A percentile compares a stretch with the other conserved stretches of the same genome.
phyloP scores from a whole-genome alignment of 2,329 filamentous ascomycete genomes.

The Mycosphaerelloides madeirae region DNA sequence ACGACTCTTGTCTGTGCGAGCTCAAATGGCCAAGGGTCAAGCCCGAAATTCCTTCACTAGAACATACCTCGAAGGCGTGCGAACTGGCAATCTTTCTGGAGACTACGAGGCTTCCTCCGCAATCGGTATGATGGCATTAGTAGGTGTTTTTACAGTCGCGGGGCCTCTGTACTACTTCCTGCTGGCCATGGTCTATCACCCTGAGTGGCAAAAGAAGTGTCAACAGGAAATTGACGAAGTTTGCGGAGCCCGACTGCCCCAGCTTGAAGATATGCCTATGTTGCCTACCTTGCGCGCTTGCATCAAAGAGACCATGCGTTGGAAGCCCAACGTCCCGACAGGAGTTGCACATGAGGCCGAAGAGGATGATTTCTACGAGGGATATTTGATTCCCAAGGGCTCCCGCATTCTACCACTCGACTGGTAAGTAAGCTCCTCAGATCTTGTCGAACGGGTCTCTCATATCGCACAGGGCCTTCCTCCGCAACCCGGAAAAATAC shows the following conservation, averaged over 20 bases:
- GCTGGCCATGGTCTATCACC: slow-evolving; percentile 45
- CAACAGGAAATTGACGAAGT: slow-evolving; percentile 27
- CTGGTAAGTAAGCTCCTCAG: too few relatives aligned
- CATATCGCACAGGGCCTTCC: neutral
- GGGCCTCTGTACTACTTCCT: slow-evolving; percentile 25
- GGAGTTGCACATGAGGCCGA: slow-evolving; percentile 51
- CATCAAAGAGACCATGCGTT: slow-evolving; percentile 39
- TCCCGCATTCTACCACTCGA: slow-evolving; percentile 51
- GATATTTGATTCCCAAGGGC: slow-evolving; percentile 34
- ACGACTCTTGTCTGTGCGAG: slow-evolving; percentile 35
- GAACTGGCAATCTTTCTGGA: slow-evolving; percentile 31
- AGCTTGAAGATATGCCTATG: slow-evolving; percentile 23
- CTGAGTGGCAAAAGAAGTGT: slow-evolving; percentile 44
- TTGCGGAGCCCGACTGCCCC: slow-evolving; percentile 22
- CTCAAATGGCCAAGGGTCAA: slow-evolving; percentile 39
- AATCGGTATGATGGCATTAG: slow-evolving; percentile 34
- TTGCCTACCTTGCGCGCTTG: slow-evolving; percentile 37
- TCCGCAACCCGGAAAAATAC: slow-evolving; percentile 28
- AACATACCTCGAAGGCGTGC: slow-evolving; percentile 41
- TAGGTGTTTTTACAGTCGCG: slow-evolving; percentile 35
- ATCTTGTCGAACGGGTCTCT: too few relatives aligned
- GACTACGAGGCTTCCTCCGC: slow-evolving; percentile 34
- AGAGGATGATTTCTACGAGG: slow-evolving; percentile 32
- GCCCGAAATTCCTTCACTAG: slow-evolving; percentile 40
- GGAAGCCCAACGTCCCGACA: slow-evolving; percentile 47